Percentiles rank a stretch among this genome's conserved stretches.
Conservation (phyloP, 257 asterid genomes). For the Echium plantagineum region DNA sequence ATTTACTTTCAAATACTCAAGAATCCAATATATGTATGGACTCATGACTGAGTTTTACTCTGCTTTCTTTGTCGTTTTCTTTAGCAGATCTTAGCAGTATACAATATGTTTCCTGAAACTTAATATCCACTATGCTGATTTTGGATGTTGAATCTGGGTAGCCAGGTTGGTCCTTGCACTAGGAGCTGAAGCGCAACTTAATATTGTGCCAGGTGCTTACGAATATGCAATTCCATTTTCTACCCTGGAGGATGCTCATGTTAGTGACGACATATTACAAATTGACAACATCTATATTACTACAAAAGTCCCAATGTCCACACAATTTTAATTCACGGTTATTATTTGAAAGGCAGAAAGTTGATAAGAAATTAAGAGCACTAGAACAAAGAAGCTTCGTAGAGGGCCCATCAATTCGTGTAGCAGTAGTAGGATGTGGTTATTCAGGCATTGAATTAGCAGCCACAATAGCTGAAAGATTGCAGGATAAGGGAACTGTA, state of each 20-base stretch:
- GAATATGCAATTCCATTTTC: conserved; percentile 88
- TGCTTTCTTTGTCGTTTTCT: background rate
- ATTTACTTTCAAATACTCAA: too few species aligned
- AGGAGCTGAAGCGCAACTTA: conserved; percentile 86
- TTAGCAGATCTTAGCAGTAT: background rate
- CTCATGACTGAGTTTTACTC: background rate
- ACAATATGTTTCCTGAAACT: background rate
- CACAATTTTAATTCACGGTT: conserved; percentile 8
- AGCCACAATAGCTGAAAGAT: conserved; percentile 86
- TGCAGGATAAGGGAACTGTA: conserved; percentile 60
- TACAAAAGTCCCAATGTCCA: conserved; percentile 3
- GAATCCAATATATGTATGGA: background rate
- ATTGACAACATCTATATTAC: background rate
- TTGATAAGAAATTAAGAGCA: conserved; percentile 48
- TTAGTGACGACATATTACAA: conserved; percentile 27
- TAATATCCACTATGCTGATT: background rate
- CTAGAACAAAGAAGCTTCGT: conserved; percentile 67
- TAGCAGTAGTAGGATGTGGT: conserved; percentile 94
- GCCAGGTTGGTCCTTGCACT: conserved; percentile 99
- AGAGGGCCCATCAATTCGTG: conserved; percentile 53
- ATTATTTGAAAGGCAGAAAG: conserved; percentile 46
- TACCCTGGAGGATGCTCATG: conserved; percentile 88
- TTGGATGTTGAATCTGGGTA: conserved; percentile 37
- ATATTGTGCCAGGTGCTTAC: conserved; percentile 76
- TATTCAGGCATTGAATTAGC: conserved; percentile 91